These are phyloP conservation scores for Trichoderma koningii DNA, from an alignment of 2,329 filamentous ascomycete genomes.

Conservation along the genomic window DNA sequence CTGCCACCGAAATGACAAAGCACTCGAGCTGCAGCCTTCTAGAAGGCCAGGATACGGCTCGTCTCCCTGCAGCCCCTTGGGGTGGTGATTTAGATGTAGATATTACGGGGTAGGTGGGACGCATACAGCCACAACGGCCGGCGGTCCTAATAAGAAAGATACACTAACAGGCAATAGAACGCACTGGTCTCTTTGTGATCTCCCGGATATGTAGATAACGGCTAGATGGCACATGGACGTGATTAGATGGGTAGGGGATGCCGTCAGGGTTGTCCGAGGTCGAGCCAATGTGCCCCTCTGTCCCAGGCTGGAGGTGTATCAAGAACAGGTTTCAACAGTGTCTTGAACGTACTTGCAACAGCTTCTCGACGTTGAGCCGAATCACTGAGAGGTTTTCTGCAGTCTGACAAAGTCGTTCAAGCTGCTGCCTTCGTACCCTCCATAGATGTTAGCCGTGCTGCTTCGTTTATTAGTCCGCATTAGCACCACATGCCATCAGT, in stretches of 20 bases:
- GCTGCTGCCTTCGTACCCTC: background rate
- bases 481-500: constrained; percentile 5
- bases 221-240: constrained; percentile 19
- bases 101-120: constrained; percentile 18
- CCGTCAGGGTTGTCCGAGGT: background rate
- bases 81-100: constrained; percentile 8
- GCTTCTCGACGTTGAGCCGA: too few species aligned
- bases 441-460: background rate
- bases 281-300: too few species aligned
- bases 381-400: too few species aligned
- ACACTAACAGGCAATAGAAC: background rate
- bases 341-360: too few species aligned
- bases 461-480: constrained; percentile 13
- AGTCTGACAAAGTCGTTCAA: background rate
- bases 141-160: constrained; percentile 6
- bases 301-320: too few species aligned
- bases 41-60: constrained; percentile 12
- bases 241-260: background rate
- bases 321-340: too few species aligned
- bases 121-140: background rate
- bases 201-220: constrained; percentile 6
- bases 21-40: constrained; percentile 6
- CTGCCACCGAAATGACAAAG: constrained; percentile 24
- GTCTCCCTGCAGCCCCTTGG: constrained; percentile 12
- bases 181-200: constrained; percentile 9